Base-by-base conservation (phyloP, 1,139 yeast genomes). In the Dujonia santamariae region DNA sequence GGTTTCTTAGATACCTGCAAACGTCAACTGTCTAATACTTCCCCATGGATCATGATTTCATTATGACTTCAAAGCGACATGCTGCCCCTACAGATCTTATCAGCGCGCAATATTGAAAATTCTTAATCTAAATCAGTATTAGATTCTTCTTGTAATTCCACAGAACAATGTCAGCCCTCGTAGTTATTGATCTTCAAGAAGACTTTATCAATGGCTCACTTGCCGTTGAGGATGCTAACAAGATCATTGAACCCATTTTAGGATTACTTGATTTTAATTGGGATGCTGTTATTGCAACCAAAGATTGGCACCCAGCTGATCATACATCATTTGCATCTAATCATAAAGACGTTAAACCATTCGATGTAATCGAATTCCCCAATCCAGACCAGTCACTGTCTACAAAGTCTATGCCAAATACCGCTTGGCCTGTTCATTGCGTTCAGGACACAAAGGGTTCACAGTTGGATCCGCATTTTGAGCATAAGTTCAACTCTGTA, bases 351-450 rank as follows among this genome's bases (percentile, higher is more conserved):
- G 67, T 65, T 6, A 56, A 63, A 2, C 85, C 92, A 1, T 87
- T 65, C 52, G 61, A 77, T 0, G 54, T 62, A 3, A 42, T 72
- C 30, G 61, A 55, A 34, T 79, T 85, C 48, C 39, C 52, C 1
- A 78, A 80, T 37, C 92, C 95, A 0, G 43, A 54, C 13, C 58
- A 60, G 2, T 61, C 61, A 6, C 39, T 47, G 1, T 48, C 53
- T 31, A 44, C 43, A 1, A 47, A 54, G 43, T 50, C 40, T 3
- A n/a, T n/a, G n/a, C n/a, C n/a, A n/a, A 80, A 81, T 41, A 64
- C 67, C 1, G 68, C 87, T 3, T 90, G 97, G 97, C 97, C 97
- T 0, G 92, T 75, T 39, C 97, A 90, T 54, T 90, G 97, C 53
- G 75, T 90, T 3, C 92, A 86, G 48, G 66, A 69, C 35, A 67